These are phyloP conservation scores for Xylaria sp. DNA, from an alignment of 2,329 filamentous ascomycete species.

Conservation along the genomic window DNA sequence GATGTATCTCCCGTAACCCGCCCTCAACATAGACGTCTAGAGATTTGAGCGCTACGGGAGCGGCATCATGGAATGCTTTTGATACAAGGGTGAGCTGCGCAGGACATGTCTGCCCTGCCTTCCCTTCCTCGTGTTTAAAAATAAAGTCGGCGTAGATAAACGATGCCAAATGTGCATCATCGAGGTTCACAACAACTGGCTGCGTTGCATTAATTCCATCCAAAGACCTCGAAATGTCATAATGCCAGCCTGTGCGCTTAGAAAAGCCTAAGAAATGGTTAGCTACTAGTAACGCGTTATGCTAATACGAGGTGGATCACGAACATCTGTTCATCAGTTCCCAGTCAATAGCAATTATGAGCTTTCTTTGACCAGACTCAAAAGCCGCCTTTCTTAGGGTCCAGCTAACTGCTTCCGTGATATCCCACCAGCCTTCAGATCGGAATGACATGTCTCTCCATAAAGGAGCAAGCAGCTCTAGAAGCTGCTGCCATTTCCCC, in stretches of 20 bases:
- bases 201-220: slow-evolving; percentile 57
- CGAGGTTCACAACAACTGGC: slow-evolving; percentile 62
- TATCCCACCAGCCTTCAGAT: slow-evolving; percentile 67
- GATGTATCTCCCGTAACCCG: slow-evolving; percentile 63
- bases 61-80: slow-evolving; percentile 62
- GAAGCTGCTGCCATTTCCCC: slow-evolving; percentile 63
- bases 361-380: slow-evolving; percentile 61
- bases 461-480: slow-evolving; percentile 64
- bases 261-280: slow-evolving; percentile 59
- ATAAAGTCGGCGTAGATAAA: slow-evolving; percentile 66
- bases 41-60: slow-evolving; percentile 62
- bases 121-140: slow-evolving; percentile 67
- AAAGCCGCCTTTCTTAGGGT: slow-evolving; percentile 67
- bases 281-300: slow-evolving; percentile 39
- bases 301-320: slow-evolving; percentile 39
- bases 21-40: slow-evolving; percentile 67
- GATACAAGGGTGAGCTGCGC: slow-evolving; percentile 70
- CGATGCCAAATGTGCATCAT: slow-evolving; percentile 62
- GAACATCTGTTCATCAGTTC: slow-evolving; percentile 69
- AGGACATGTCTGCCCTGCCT: slow-evolving; percentile 67
- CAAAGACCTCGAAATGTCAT: slow-evolving; percentile 68
- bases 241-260: slow-evolving; percentile 66
- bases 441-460: slow-evolving; percentile 68
- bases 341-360: slow-evolving; percentile 72
- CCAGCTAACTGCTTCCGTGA: slow-evolving; percentile 70